phyloP scores from a whole-genome alignment of 768 basidiomycete species.

The Kwoniella pini region DNA sequence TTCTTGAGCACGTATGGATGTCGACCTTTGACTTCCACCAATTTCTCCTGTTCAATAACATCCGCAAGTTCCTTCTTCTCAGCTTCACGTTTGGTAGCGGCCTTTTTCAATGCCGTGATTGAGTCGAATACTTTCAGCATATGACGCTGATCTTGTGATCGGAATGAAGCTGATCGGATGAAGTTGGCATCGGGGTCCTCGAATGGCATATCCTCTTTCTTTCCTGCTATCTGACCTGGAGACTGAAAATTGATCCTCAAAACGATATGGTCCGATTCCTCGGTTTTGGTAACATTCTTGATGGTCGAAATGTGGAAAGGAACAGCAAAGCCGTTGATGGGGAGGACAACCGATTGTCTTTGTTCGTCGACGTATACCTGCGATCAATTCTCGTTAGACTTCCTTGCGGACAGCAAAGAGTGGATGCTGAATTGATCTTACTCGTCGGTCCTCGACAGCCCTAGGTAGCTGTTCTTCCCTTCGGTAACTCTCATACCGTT shows the following conservation, averaged over 20 bases:
- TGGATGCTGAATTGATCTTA: constrained; percentile 55
- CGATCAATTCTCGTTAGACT: no score
- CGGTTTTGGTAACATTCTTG: constrained; percentile 95
- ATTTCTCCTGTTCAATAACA: constrained; percentile 88
- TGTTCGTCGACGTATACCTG: constrained; percentile 92
- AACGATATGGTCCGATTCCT: constrained; percentile 92
- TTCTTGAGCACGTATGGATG: constrained; percentile 83
- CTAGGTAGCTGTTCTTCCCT: constrained; percentile 85
- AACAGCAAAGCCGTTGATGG: constrained; percentile 91
- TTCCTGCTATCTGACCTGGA: constrained; percentile 93
- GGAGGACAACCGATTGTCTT: constrained; percentile 82
- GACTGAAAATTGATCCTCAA: constrained; percentile 98
- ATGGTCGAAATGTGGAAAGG: constrained; percentile 98
- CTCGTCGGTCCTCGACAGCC: constrained; percentile 77
- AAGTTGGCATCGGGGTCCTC: constrained; percentile 97
- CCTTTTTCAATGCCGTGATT: constrained; percentile 93
- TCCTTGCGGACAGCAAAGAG: background rate
- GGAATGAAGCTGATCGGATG: constrained; percentile 90
- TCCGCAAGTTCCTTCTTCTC: constrained; percentile 99
- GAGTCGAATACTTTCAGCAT: constrained; percentile 86
- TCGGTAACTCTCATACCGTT: constrained; percentile 94
- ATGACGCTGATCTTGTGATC: constrained; percentile 82
- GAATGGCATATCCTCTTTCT: constrained; percentile 90
- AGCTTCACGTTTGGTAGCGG: constrained; percentile 93
- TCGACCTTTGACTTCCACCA: constrained; percentile 78